Conservation (phyloP, 2,329 filamentous ascomycete genomes). For the Colletotrichum sp. region DNA sequence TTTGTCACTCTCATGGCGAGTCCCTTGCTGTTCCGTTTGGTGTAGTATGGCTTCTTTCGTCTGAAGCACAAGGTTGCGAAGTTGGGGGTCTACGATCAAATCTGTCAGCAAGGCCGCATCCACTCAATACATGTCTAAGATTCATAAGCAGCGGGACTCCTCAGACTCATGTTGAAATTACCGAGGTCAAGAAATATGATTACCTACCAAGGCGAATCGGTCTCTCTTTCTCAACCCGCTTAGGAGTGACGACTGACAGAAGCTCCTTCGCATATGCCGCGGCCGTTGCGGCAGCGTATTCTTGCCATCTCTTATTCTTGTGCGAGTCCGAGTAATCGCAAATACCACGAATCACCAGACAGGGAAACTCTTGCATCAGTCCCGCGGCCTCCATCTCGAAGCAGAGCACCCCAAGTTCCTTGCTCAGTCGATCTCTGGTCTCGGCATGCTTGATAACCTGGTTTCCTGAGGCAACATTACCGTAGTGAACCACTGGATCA, state of each 20-base stretch:
- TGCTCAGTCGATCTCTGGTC: conserved; percentile 9
- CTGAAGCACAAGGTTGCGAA: no score
- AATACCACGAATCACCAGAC: conserved; percentile 31
- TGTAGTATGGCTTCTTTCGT: no score
- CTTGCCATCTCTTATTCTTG: conserved; percentile 29
- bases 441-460: conserved; percentile 20
- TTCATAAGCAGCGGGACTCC: no score
- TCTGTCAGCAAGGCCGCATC: no score
- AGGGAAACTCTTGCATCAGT: conserved; percentile 22
- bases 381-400: conserved; percentile 29
- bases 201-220: not conserved
- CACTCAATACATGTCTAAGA: rapidly evolving
- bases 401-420: conserved; percentile 9
- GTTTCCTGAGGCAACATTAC: conserved; percentile 27
- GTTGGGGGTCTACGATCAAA: no score
- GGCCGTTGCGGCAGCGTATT: conserved; percentile 25
- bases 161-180: no score
- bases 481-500: conserved; percentile 25
- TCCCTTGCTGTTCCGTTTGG: no score
- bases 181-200: not conserved
- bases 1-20: no score
- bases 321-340: conserved; percentile 35
- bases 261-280: conserved; percentile 26
- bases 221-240: not conserved
- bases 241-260: not conserved